These are phyloP conservation scores for Metschnikowia sp. DNA, from an alignment of 805 yeast species.

Conservation along the genomic window DNA sequence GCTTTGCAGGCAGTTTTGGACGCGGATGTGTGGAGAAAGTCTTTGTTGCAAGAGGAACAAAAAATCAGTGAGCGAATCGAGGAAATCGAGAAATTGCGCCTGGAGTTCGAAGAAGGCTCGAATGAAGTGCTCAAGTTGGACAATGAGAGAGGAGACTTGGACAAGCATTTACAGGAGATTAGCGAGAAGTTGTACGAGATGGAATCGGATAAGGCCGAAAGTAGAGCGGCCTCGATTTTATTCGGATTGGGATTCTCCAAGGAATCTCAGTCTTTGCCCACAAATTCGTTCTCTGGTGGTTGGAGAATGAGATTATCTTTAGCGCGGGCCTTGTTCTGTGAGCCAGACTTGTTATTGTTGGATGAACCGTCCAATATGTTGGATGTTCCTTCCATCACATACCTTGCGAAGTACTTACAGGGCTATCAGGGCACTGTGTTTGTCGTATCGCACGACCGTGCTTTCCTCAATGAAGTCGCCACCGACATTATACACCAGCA, in stretches of 20 bases:
- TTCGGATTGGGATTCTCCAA: conserved; percentile 91
- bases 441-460: conserved; percentile 97
- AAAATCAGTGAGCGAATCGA: conserved; percentile 69
- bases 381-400: conserved; percentile 98
- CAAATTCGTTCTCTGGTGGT: conserved; percentile 97
- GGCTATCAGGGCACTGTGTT: conserved; percentile 88
- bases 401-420: conserved; percentile 83
- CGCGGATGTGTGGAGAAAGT: conserved; percentile 99
- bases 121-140: conserved; percentile 76
- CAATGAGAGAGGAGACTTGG: conserved; percentile 85
- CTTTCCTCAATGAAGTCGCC: conserved; percentile 95
- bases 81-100: conserved; percentile 68
- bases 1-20: conserved; percentile 96
- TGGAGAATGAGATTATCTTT: conserved; percentile 99
- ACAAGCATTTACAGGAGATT: conserved; percentile 71
- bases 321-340: conserved; percentile 96
- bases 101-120: conserved; percentile 68
- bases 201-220: conserved; percentile 97
- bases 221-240: conserved; percentile 91
- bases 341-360: conserved; percentile 86
- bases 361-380: conserved; percentile 99
- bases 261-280: conserved; percentile 77
- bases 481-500: conserved; percentile 98
- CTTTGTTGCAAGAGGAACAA: conserved; percentile 70
- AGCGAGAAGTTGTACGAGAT: conserved; percentile 82